A percentile compares a stretch with the other conserved stretches of the same genome.
These are phyloP conservation scores for Paecilomyces dactylethromorphus DNA, from an alignment of 2,329 filamentous ascomycete genomes.

Conservation along the genomic window DNA sequence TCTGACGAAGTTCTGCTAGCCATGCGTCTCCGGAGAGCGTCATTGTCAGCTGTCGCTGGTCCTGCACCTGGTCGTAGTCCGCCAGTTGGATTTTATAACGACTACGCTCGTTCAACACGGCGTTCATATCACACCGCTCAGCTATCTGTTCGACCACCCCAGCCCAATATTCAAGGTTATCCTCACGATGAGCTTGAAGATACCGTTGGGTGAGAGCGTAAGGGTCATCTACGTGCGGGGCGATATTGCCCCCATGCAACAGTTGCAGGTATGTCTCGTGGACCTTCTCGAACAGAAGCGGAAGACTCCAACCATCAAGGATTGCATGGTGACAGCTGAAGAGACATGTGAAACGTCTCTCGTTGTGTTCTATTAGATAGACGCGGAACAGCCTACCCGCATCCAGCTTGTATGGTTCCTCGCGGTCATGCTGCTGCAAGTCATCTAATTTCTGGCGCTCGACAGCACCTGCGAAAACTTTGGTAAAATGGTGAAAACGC, in stretches of 20 bases:
- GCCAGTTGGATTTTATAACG: neutral
- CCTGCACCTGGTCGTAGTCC: neutral
- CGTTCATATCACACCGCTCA: neutral
- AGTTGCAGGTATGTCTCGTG: neutral
- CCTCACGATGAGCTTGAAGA: neutral
- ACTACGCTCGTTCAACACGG: neutral
- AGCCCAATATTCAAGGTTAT: neutral
- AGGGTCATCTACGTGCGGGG: neutral
- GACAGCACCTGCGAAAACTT: neutral
- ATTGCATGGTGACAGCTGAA: neutral
- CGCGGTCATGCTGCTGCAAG: neutral
- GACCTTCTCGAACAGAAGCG: neutral
- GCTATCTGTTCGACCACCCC: neutral
- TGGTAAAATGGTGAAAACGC: neutral
- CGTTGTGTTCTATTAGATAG: neutral
- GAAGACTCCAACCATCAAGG: constrained; percentile 1
- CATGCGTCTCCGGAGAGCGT: neutral
- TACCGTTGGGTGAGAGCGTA: neutral
- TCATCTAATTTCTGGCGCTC: neutral
- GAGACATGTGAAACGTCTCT: neutral
- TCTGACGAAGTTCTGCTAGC: neutral
- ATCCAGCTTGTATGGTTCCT: neutral
- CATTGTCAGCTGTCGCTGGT: neutral
- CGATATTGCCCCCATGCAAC: neutral
- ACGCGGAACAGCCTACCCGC: neutral